Conservation (phyloP, 257 asterid species). For the Gentiana macrophylla region DNA sequence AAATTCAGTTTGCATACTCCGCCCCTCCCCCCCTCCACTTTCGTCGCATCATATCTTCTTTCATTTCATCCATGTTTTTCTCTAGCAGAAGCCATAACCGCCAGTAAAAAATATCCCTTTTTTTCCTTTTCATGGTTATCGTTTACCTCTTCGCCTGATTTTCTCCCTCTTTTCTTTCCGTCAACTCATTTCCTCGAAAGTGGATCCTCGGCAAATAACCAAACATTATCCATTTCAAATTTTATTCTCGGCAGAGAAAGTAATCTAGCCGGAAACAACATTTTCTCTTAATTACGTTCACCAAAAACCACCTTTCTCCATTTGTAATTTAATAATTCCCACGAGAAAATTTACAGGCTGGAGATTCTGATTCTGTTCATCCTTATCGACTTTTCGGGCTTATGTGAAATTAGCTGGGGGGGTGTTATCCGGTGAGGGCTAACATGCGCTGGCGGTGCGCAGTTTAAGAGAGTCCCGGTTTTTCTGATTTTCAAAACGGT, state of each 20-base stretch:
- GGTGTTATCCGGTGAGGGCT: constrained; percentile 6
- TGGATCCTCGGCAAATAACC: background rate
- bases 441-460: constrained; percentile 23
- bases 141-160: constrained; percentile 1
- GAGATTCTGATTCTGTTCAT: background rate
- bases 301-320: background rate
- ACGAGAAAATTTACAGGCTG: too few relatives aligned
- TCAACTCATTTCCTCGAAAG: background rate
- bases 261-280: constrained; percentile 1
- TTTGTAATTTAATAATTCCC: background rate
- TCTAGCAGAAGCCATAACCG: background rate
- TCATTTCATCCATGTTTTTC: constrained; percentile 14
- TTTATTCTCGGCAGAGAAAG: background rate
- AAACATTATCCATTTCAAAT: background rate
- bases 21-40: too few relatives aligned
- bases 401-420: background rate
- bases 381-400: background rate
- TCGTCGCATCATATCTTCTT: background rate
- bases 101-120: constrained; percentile 5
- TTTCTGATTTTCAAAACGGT: background rate
- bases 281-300: background rate
- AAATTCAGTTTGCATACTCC: too few relatives aligned
- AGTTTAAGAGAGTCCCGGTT: background rate
- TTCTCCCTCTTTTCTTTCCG: constrained; percentile 10
- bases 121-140: background rate